Evolutionary conservation across 2,329 filamentous ascomycete species (phyloP).

Genomic region (Fusarium subtropicale): DNA sequence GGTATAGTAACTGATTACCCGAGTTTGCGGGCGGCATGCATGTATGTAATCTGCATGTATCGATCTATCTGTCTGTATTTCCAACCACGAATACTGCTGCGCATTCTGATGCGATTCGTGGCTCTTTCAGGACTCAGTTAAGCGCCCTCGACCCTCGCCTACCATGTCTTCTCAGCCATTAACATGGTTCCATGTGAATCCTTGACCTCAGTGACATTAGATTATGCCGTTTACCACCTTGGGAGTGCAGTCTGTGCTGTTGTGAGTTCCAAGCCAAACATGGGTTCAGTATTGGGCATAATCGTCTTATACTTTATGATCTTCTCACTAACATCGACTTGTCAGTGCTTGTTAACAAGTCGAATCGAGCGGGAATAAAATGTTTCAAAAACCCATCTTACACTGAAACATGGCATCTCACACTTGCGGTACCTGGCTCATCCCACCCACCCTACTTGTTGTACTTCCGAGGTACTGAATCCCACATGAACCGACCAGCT

Average conservation of each 20-base stretch:
- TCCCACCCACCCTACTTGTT: conserved; percentile 5
- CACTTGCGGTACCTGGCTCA: background rate
- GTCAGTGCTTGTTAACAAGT: background rate
- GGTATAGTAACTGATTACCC: background rate
- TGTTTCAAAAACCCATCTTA: conserved; percentile 4
- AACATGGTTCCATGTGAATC: conserved; percentile 20
- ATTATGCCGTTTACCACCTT: background rate
- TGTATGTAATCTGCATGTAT: conserved; percentile 7
- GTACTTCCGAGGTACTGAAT: conserved; percentile 3
- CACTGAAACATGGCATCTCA: conserved; percentile 17
- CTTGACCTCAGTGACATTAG: conserved; percentile 10
- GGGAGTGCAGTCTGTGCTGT: background rate
- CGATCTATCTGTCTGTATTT: conserved; percentile 7
- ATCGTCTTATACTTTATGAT: background rate
- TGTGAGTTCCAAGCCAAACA: background rate
- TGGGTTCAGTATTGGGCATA: background rate
- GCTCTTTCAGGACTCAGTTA: conserved; percentile 23
- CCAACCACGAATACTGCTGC: conserved; percentile 7
- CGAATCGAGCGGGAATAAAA: conserved; percentile 5
- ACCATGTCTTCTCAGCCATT: conserved; percentile 2
- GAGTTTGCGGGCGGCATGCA: conserved; percentile 4
- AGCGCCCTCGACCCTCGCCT: conserved; percentile 28
- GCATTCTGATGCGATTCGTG: conserved; percentile 2
- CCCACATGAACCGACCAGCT: background rate
- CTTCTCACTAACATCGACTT: conserved; percentile 3